phyloP scores from a whole-genome alignment of 2,329 filamentous ascomycete genomes.

The Tolypocladium cylindrosporum region DNA sequence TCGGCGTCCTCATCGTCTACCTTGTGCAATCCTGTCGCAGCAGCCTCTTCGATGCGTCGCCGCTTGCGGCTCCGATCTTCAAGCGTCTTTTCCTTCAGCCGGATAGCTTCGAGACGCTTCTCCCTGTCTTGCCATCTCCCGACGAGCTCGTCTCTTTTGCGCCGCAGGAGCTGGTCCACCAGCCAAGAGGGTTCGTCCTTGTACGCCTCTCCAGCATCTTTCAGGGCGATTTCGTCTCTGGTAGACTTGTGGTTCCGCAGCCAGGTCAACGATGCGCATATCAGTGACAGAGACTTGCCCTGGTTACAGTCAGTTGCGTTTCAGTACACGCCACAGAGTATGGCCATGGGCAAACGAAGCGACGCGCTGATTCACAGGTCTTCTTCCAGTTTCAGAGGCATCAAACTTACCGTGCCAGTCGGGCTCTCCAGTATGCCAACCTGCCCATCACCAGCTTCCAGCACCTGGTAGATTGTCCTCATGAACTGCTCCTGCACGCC shows the following conservation, averaged over 20 bases:
- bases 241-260: constrained; percentile 68
- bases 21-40: constrained; percentile 7
- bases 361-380: neutral
- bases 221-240: constrained; percentile 43
- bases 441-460: constrained; percentile 61
- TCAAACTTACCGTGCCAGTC: constrained; percentile 57
- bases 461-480: constrained; percentile 67
- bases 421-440: constrained; percentile 87
- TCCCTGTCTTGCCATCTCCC: constrained; percentile 65
- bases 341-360: neutral
- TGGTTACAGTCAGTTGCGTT: constrained; percentile 18
- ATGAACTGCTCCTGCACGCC: constrained; percentile 84
- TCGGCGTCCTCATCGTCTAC: constrained; percentile 50
- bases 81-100: constrained; percentile 50
- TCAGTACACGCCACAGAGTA: neutral
- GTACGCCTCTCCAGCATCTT: constrained; percentile 29
- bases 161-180: constrained; percentile 61
- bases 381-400: neutral
- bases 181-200: constrained; percentile 79
- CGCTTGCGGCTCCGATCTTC: constrained; percentile 40
- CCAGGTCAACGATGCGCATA: constrained; percentile 85
- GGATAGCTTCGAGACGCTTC: constrained; percentile 53
- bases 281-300: constrained; percentile 86
- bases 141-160: constrained; percentile 57
- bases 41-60: constrained; percentile 29